phyloP scores from a whole-genome alignment of 2,329 filamentous ascomycete genomes.

The Colletotrichum tabaci region DNA sequence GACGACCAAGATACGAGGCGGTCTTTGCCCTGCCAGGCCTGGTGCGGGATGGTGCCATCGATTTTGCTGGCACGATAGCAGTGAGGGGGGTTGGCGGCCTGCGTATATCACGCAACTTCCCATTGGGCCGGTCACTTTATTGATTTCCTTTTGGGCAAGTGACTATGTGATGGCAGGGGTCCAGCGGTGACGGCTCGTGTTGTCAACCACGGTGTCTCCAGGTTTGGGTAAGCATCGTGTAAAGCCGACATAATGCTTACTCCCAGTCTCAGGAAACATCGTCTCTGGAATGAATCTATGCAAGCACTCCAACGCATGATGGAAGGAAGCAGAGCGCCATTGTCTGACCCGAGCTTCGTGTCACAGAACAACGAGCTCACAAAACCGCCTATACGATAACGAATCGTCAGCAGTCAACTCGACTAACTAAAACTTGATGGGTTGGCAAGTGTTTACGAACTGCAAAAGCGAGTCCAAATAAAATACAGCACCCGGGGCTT shows the following conservation, averaged over 20 bases:
- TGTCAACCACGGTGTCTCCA: slow-evolving; percentile 15
- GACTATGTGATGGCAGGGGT: slow-evolving; percentile 24
- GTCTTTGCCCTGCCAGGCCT: slow-evolving; percentile 28
- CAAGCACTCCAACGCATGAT: background rate
- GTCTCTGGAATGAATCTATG: background rate
- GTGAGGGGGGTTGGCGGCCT: background rate
- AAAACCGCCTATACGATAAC: background rate
- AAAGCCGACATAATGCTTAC: background rate
- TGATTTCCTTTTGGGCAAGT: slow-evolving; percentile 38
- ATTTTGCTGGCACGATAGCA: slow-evolving; percentile 1
- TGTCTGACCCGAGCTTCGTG: slow-evolving; percentile 12
- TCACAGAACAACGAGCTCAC: background rate
- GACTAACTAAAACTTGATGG: background rate
- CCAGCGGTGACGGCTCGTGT: slow-evolving; percentile 28
- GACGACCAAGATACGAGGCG: slow-evolving; percentile 36
- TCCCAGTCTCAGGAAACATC: no score
- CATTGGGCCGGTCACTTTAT: slow-evolving; percentile 39
- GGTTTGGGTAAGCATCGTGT: slow-evolving; percentile 1
- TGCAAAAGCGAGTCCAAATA: background rate
- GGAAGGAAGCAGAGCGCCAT: background rate
- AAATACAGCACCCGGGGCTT: background rate
- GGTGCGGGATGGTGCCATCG: slow-evolving; percentile 24
- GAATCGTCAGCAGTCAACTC: background rate
- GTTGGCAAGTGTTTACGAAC: background rate
- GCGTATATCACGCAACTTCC: slow-evolving; percentile 15